Evolutionary conservation across 306 rosid genomes (phyloP), one percentile per base, ranked within the genome.

Genomic region (Cicer chorassanicum): DNA sequence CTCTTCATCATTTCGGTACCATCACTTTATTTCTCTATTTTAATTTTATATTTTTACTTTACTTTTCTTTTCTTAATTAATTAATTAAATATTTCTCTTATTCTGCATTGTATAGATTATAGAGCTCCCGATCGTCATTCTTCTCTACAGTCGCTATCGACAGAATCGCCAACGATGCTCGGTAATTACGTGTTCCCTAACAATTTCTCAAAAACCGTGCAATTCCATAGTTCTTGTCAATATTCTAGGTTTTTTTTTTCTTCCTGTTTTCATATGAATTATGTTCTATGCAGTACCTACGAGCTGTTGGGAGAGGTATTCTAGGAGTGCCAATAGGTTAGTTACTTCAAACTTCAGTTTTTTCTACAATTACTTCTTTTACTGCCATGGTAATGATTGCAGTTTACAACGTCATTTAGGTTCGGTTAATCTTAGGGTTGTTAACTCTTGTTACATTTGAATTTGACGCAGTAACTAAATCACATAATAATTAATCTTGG

Each of bases 251-350:
- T 73, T 73, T 44, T 44, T 24, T 2, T 60, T 16, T 65, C 49
- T 7, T 72, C 3, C 39, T 29, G 16, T 43, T 61, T 72, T 62
- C 12, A 36, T n/a, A 24, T 66, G 48, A 14, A 18, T 8, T 64
- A 2, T 72, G 8, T 68, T 68, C 5, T 43, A 9, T 76, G 70
- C 87, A 94, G 97, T 94, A 89, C 79, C 78, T 86, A 77, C 79
- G 85, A 80, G 96, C 95, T 39, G 87, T 87, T n/a, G 89, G 88
- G 50, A 84, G 93, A 76, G 98, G 98, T 49, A 9, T 88, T 29
- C 79, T 94, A 10, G 97, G 87, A 78, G 79, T 94, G 64, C 89
- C 89, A 50, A 74, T 78, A 75, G 97, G 98, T 94, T 84, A 86
- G 96, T 94, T 84, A 86, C 95, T 89, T 51, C 34, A 46, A 51